phyloP scores from a whole-genome alignment of 192 early-diverging fungal genomes.

The Phycomyces blakesleeanus region DNA sequence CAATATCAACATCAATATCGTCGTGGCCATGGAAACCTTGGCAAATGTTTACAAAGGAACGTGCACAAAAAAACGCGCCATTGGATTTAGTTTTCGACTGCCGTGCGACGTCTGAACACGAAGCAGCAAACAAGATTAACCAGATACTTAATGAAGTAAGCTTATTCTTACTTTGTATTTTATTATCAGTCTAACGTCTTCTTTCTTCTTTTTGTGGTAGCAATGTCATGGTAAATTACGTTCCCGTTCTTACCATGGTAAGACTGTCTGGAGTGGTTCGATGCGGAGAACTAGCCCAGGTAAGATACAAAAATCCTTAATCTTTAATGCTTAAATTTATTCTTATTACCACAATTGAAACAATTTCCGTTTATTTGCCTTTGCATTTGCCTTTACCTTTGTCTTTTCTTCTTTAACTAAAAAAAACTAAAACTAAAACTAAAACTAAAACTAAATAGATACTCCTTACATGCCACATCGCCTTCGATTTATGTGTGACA shows the following conservation, averaged over 20 bases:
- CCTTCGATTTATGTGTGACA: background rate
- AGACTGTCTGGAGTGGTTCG: slow-evolving; percentile 21
- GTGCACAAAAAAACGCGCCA: background rate
- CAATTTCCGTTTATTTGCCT: too few species aligned
- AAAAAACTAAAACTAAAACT: too few species aligned
- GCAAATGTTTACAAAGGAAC: background rate
- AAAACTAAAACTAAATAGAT: background rate
- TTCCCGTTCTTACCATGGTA: slow-evolving; percentile 16
- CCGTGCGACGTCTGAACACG: slow-evolving; percentile 14
- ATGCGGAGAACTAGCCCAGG: background rate
- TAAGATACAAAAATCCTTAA: too few species aligned
- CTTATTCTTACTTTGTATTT: too few species aligned
- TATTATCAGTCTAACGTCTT: too few species aligned
- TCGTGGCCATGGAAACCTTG: background rate
- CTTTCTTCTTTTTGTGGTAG: too few species aligned
- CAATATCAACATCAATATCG: background rate
- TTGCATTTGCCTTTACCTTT: too few species aligned
- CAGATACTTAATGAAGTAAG: slow-evolving; percentile 26
- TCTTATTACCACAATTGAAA: too few species aligned
- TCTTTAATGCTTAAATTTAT: too few species aligned
- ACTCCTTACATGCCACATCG: background rate
- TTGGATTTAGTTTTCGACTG: slow-evolving; percentile 14
- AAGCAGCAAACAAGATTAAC: slow-evolving; percentile 24
- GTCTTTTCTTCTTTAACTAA: too few species aligned
- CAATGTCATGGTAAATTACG: slow-evolving; percentile 24